Conservation (phyloP, 495 filamentous ascomycete species). For the Opeltia flavorubescens region DNA sequence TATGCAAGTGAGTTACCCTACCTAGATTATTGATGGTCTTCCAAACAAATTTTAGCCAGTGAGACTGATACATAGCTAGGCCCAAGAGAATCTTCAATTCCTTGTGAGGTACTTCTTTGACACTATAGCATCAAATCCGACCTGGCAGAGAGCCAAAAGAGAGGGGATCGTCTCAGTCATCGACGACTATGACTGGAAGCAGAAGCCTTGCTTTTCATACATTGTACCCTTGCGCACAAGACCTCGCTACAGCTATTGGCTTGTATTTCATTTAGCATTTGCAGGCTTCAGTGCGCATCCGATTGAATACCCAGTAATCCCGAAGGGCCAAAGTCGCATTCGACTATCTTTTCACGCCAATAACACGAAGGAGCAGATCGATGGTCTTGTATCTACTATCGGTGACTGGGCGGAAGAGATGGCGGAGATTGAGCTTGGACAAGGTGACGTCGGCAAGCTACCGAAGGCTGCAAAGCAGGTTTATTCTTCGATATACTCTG, state of each 20-base stretch:
- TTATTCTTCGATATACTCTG: not conserved
- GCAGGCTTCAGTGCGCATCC: slow-evolving; percentile 20
- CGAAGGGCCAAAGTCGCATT: slow-evolving; percentile 33
- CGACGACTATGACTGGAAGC: not conserved
- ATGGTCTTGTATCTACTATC: slow-evolving; percentile 26
- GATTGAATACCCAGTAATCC: slow-evolving; percentile 36
- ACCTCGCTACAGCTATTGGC: slow-evolving; percentile 17
- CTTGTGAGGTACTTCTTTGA: slow-evolving; percentile 25
- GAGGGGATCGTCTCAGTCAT: slow-evolving; percentile 25
- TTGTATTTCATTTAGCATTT: slow-evolving; percentile 27
- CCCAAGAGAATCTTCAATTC: slow-evolving; percentile 24
- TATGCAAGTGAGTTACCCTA: slow-evolving; percentile 22
- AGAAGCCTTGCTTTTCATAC: slow-evolving; percentile 9
- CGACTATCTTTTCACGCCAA: slow-evolving; percentile 35
- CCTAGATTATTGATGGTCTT: no score
- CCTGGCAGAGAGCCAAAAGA: slow-evolving; percentile 15
- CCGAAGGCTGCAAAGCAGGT: slow-evolving; percentile 9
- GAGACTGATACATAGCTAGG: not conserved
- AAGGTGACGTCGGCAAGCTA: slow-evolving; percentile 11
- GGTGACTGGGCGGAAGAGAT: slow-evolving; percentile 20
- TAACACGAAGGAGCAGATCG: slow-evolving; percentile 34
- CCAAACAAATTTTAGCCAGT: not conserved
- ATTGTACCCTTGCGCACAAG: slow-evolving; percentile 17
- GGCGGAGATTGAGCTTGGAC: slow-evolving; percentile 18
- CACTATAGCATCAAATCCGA: slow-evolving; percentile 19